Evolutionary conservation across 2,329 filamentous ascomycete species (phyloP), one percentile per base, ranked within the genome.

Genomic region (Nectriaceae sp.): DNA sequence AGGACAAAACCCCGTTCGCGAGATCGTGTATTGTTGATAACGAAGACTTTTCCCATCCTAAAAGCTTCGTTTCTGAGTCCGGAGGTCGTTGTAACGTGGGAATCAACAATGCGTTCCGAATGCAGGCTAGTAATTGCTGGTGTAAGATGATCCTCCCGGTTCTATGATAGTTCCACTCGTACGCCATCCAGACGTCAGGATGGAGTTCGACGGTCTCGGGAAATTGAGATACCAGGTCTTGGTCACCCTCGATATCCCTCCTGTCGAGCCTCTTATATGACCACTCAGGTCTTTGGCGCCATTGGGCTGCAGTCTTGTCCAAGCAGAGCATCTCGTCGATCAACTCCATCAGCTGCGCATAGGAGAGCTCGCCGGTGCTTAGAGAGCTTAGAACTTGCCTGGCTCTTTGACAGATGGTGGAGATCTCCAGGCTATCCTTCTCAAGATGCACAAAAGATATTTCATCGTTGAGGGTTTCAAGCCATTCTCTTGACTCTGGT

Each of bases 111-210:
- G 37, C 40, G 11, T 46, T 55, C 5, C 57, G 46, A 13, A 67
- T 29, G 37, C 66, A 72, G 29, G 60, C 50, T 3, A 71, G 42
- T 1, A 72, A 47, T 18, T 70, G 67, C 42, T 69, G 61, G 15
- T 68, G 62, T 4, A 71, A 56, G n/a, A 70, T 61, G 20, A 71
- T 68, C 4, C 68, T 61, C 4, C 67, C 69, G 21, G 69, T 63
- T 3, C 69, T 60, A 39, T 71, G 67, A 40, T 73, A 73, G 40
- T 72, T 70, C 67, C 69, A 72, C 48, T 73, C 70, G 36, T 73
- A 73, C 4, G 67, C 64, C 48, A 68, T 70, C 70, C 70, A 72
- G 1, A 72, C 43, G 52, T 72, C 70, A 3, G 56, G 48, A 44
- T 72, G 70, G 3, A 73, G 49, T 45, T 72, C 59, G 10, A 72